Evolutionary conservation across 805 yeast genomes (phyloP).

Genomic region (Candida broadrunensis): DNA sequence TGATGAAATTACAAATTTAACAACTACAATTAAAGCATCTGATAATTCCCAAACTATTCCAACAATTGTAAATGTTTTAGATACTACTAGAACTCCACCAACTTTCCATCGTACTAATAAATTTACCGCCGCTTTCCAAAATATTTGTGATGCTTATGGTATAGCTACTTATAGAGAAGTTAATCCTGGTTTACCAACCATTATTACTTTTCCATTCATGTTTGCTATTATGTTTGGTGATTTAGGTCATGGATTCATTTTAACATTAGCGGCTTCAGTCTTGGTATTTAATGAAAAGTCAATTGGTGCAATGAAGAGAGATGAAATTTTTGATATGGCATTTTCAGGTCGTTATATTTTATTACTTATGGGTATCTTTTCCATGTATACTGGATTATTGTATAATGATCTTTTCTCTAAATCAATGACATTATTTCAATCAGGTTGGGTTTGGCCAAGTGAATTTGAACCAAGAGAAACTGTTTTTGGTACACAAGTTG

Average conservation of each 20-base stretch:
- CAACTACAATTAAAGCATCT: conserved; percentile 60
- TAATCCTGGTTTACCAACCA: conserved; percentile 93
- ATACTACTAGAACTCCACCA: conserved; percentile 87
- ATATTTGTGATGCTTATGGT: conserved; percentile 94
- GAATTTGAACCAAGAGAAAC: conserved; percentile 66
- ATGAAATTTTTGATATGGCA: conserved; percentile 97
- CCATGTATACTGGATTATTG: conserved; percentile 91
- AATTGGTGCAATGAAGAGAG: conserved; percentile 68
- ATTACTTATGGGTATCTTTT: conserved; percentile 87
- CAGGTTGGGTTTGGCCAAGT: conserved; percentile 95
- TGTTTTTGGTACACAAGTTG: conserved; percentile 61
- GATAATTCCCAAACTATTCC: conserved; percentile 51
- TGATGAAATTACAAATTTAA: conserved; percentile 66
- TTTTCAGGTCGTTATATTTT: conserved; percentile 88
- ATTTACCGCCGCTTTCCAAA: conserved; percentile 89
- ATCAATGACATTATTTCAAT: conserved; percentile 80
- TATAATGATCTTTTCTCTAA: conserved; percentile 93
- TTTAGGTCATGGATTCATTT: conserved; percentile 88
- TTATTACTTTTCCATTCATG: conserved; percentile 96
- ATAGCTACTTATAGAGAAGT: conserved; percentile 90
- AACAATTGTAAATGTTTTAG: conserved; percentile 52
- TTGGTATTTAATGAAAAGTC: conserved; percentile 73
- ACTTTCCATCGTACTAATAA: conserved; percentile 94
- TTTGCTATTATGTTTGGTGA: conserved; percentile 99
- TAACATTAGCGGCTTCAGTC: conserved; percentile 67